Evolutionary conservation across 176 grass and related monocot genomes (phyloP).

Genomic region (Musa troglodytarum): DNA sequence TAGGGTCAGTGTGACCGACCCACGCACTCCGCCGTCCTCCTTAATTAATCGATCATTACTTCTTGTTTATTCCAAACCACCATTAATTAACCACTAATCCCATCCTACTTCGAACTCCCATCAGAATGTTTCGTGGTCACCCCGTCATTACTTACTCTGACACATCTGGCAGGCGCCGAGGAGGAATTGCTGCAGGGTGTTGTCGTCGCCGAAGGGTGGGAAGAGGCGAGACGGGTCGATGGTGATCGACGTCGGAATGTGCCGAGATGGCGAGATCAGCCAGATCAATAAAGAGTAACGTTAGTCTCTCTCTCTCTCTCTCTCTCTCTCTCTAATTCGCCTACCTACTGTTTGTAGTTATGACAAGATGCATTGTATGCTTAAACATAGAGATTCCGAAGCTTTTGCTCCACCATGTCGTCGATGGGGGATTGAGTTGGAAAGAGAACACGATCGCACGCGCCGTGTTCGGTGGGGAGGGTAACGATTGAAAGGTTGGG

Average conservation of each 20-base stretch:
- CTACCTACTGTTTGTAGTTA: background rate
- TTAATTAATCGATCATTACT: background rate
- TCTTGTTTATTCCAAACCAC: background rate
- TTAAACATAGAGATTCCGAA: no score
- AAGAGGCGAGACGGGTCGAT: constrained; percentile 34
- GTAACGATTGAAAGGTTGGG: no score
- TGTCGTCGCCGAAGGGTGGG: constrained; percentile 56
- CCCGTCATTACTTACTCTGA: background rate
- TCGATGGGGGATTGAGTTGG: no score
- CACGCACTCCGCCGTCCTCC: background rate
- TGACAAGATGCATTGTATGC: no score
- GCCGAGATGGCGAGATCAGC: constrained; percentile 60
- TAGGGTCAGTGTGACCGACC: constrained; percentile 25
- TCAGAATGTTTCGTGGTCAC: background rate
- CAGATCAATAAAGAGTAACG: constrained; percentile 6
- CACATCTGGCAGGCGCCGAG: constrained; percentile 50
- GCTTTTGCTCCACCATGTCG: no score
- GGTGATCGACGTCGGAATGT: constrained; percentile 62
- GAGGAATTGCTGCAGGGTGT: constrained; percentile 87
- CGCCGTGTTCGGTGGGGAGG: no score
- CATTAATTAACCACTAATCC: background rate
- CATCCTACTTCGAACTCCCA: background rate
- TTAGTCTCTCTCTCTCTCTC: background rate
- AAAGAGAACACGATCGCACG: no score
- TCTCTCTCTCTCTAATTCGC: background rate